Evolutionary conservation across 2,329 filamentous ascomycete genomes (phyloP).

Genomic region (Pyrenochaeta sp.): DNA sequence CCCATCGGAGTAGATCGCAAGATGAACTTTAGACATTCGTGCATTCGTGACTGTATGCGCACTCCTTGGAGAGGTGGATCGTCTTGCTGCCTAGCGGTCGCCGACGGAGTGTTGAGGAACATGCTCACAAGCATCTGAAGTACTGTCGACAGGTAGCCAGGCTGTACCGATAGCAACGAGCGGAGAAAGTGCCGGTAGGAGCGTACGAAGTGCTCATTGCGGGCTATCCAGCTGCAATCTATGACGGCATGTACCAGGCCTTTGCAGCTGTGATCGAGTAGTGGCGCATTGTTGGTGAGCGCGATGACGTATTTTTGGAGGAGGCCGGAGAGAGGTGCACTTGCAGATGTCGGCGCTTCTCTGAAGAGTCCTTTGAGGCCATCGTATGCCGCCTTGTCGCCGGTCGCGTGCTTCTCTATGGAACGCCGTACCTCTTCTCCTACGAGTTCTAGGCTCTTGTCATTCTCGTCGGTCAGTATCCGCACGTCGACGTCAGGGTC

Average conservation of each 20-base stretch:
- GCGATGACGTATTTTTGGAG: constrained; percentile 68
- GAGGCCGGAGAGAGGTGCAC: constrained; percentile 60
- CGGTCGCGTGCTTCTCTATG: constrained; percentile 61
- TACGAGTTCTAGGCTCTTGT: constrained; percentile 66
- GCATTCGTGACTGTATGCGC: constrained; percentile 75
- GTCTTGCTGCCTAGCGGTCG: constrained; percentile 61
- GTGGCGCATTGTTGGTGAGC: constrained; percentile 64
- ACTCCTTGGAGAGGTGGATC: constrained; percentile 67
- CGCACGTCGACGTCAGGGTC: constrained; percentile 57
- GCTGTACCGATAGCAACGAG: constrained; percentile 80
- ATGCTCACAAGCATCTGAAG: constrained; percentile 83
- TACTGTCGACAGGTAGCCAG: constrained; percentile 76
- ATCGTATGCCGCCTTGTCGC: constrained; percentile 66
- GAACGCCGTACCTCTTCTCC: constrained; percentile 69
- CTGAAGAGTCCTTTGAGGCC: constrained; percentile 63
- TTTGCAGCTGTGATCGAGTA: constrained; percentile 64
- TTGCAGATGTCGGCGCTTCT: constrained; percentile 56
- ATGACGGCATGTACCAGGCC: constrained; percentile 67
- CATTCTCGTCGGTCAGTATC: constrained; percentile 54
- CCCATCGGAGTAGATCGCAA: constrained; percentile 84
- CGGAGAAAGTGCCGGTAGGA: constrained; percentile 66
- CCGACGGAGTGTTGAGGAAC: constrained; percentile 70
- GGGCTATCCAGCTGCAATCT: constrained; percentile 68
- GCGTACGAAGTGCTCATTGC: constrained; percentile 67
- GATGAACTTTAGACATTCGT: constrained; percentile 78